phyloP scores from a whole-genome alignment of 1,139 yeast genomes.

The Casaregolazyma suthepensis region DNA sequence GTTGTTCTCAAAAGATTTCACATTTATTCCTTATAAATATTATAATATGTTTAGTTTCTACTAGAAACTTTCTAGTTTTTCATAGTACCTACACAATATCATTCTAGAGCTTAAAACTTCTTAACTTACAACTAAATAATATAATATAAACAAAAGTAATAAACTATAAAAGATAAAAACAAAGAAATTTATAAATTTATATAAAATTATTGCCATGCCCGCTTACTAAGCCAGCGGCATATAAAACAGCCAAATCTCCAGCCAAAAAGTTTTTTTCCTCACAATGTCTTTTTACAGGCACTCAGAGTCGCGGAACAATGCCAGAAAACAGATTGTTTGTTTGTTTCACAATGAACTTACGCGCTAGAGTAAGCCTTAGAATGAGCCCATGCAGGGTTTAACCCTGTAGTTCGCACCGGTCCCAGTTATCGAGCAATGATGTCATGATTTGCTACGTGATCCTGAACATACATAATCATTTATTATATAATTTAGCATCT shows the following conservation, averaged over 20 bases:
- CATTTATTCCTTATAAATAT: too few relatives aligned
- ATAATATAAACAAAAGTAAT: too few relatives aligned
- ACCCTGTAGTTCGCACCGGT: constrained; percentile 20
- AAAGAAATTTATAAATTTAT: too few relatives aligned
- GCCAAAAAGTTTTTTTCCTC: constrained; percentile 6
- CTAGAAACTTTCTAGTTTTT: too few relatives aligned
- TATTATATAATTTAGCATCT: constrained; percentile 23
- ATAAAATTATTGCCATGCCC: too few relatives aligned
- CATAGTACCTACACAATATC: too few relatives aligned
- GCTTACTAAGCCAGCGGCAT: background rate
- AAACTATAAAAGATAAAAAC: too few relatives aligned
- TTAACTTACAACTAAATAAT: too few relatives aligned
- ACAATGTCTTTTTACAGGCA: constrained; percentile 21
- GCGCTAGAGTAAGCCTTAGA: constrained; percentile 23
- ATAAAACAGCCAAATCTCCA: background rate
- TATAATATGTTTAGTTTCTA: too few relatives aligned
- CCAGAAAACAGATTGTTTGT: constrained; percentile 18
- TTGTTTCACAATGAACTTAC: constrained; percentile 19
- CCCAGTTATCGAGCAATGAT: constrained; percentile 21
- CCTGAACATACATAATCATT: constrained; percentile 21
- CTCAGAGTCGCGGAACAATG: constrained; percentile 24
- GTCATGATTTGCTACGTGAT: constrained; percentile 19
- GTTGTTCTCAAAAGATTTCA: too few relatives aligned
- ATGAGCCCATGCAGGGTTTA: constrained; percentile 7
- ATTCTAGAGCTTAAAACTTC: too few relatives aligned